Conservation (phyloP, 2,329 filamentous ascomycete genomes). For the Aspergillus tubingensis region DNA sequence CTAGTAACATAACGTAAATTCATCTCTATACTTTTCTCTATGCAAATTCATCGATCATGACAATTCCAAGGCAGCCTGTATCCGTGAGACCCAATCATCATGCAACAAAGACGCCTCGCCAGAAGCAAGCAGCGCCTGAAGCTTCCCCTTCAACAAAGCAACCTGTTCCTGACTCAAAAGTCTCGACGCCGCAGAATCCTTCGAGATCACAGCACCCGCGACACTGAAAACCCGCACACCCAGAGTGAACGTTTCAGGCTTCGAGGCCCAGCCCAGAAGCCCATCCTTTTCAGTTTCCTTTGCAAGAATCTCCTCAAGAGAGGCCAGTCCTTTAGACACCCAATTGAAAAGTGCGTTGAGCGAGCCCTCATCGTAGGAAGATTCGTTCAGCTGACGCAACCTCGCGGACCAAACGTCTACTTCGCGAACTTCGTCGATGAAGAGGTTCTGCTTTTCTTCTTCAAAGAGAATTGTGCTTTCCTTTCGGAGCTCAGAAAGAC, state of each 20-base stretch:
- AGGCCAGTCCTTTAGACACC: conserved; percentile 36
- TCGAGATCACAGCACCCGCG: conserved; percentile 36
- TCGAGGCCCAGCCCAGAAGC: conserved; percentile 71
- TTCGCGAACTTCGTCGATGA: conserved; percentile 78
- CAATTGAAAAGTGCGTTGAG: conserved; percentile 30
- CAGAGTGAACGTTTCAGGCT: conserved; percentile 63
- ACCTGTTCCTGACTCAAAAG: conserved; percentile 20
- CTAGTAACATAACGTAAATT: not conserved
- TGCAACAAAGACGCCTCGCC: conserved; percentile 32
- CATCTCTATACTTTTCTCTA: conserved; percentile 26
- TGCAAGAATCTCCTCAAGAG: conserved; percentile 29
- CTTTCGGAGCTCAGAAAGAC: conserved; percentile 37
- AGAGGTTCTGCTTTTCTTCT: conserved; percentile 93
- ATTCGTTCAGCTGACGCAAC: conserved; percentile 40
- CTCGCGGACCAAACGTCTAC: conserved; percentile 65
- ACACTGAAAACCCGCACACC: conserved; percentile 43
- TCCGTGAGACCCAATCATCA: conserved; percentile 34
- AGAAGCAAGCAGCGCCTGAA: conserved; percentile 28
- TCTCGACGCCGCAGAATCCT: conserved; percentile 19
- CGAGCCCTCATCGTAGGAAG: conserved; percentile 24
- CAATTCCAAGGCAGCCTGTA: conserved; percentile 26
- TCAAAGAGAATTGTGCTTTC: conserved; percentile 66
- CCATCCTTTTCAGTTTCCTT: conserved; percentile 56
- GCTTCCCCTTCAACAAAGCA: conserved; percentile 19
- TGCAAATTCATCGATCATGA: conserved; percentile 9